Evolutionary conservation across 208 protist species (phyloP), one percentile per base, ranked within the genome.

Genomic region (Leishmania amazonensis): DNA sequence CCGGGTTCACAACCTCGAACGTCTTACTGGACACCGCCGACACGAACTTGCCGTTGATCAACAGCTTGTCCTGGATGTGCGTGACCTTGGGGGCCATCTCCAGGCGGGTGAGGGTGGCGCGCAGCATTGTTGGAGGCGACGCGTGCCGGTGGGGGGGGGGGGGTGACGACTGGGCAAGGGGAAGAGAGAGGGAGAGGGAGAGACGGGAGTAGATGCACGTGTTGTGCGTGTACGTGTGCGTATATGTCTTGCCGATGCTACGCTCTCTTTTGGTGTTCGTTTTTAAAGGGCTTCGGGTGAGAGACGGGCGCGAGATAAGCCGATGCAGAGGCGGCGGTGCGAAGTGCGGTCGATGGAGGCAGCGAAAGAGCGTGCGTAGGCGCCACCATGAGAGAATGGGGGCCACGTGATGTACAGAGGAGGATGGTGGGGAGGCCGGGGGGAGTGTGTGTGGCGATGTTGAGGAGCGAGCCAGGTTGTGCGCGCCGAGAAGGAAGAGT

Each of bases 31-130:
- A 90, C 4, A 88, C 45, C 11, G 91, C 85, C 1, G 90, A 75
- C 2, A 98, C 96, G 77, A 95, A 98, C 85, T 96, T 68, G 83
- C 90, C 90, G 76, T 95, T 91, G 84, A 99, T 98, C 73, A 97
- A 91, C 65, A 98, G 80, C 79, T 96, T 91, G 38, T 95, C 93
- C 85, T 87, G 88, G 65, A 95, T 87, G 84, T 84, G 84, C n/a
- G 74, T 83, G 60, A 91, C 73, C 79, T 83, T 80, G 58, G 83
- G 73, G 42, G 77, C 77, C 82, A 81, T 71, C 77, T 57, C 62
- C 77, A 85, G 82, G 62, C 68, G 51, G 42, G 72, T 31, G 42
- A 85, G 73, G 72, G 82, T 85, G 6, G 77, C 51, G 54, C 82
- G 82, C 71, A 85, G 77, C 82, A 85, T 85, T n/a, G 68, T 68